phyloP scores from a whole-genome alignment of 192 early-diverging fungal genomes.

The Coemansia sp. region DNA sequence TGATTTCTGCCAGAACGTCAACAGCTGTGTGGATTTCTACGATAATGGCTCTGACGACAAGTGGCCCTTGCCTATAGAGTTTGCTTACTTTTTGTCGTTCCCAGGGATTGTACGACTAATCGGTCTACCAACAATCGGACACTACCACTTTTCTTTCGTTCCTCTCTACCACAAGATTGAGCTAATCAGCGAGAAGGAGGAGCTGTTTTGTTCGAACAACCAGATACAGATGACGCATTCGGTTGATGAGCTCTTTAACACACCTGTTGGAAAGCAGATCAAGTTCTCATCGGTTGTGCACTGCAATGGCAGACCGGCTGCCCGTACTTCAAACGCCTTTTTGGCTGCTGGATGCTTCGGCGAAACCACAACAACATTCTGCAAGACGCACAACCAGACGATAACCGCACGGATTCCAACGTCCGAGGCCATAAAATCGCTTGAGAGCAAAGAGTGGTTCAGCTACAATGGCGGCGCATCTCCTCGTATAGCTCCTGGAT shows the following conservation, averaged over 20 bases:
- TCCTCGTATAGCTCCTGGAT: conserved; percentile 52
- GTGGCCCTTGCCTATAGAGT: conserved; percentile 81
- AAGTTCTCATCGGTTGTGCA: conserved; percentile 48
- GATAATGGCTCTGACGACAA: conserved; percentile 53
- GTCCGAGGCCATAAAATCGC: conserved; percentile 70
- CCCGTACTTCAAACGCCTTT: conserved; percentile 74
- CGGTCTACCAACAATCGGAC: conserved; percentile 79
- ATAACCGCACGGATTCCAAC: conserved; percentile 64
- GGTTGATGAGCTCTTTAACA: conserved; percentile 77
- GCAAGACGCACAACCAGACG: conserved; percentile 64
- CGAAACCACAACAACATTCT: conserved; percentile 76
- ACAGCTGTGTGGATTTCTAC: conserved; percentile 65
- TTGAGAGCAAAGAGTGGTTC: conserved; percentile 87
- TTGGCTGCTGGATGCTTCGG: conserved; percentile 73
- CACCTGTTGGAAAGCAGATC: conserved; percentile 77
- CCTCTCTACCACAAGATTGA: conserved; percentile 84
- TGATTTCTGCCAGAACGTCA: conserved; percentile 70
- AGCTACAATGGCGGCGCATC: conserved; percentile 12
- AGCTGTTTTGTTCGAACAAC: conserved; percentile 69
- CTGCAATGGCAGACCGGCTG: conserved; percentile 59
- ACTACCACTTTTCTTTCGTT: conserved; percentile 80
- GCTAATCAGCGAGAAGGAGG: conserved; percentile 60
- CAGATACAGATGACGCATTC: conserved; percentile 66
- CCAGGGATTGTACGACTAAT: conserved; percentile 76
- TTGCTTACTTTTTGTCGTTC: conserved; percentile 79